Base-by-base conservation (phyloP, 805 yeast species). In the Candida glaebosa region DNA sequence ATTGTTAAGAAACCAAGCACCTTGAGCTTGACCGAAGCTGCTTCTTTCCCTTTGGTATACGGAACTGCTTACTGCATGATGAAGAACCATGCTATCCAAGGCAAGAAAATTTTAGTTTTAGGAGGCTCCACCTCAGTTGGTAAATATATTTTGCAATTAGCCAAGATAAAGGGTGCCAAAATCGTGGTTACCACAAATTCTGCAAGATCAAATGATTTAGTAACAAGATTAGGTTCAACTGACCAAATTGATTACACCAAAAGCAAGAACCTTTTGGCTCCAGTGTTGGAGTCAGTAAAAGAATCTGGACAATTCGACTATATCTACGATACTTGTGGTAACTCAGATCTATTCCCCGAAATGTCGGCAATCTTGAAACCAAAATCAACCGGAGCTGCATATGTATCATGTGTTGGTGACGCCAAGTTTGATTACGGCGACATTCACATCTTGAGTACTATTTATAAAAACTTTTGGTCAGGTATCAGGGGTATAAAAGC, bases 91-190 rank as follows among this genome's bases (percentile, higher is more conserved):
- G 67, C 60, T 26, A 61, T 76, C 16, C 66, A 63, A 31, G 66
- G 67, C 9, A 65, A 78, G 4, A 74, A 70, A 44, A 76, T 84
- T 3, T 66, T 85, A 37, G 71, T 87, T 17, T 64, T 84, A 37
- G 96, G 96, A 28, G 91, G 84, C 18, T 81, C 85, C 5, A 81
- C 95, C 1, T 63, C 82, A 7, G 89, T 84, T 12, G 89, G 90
- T 17, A 56, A 71, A 22, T 71, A 67, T 44, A 67, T 73, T 3
- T 65, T 79, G 26, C 87, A 81, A 56, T 57, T 84, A 31, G 78
- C 82, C 8, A 81, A 76, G 57, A 41, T 43, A 5, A 48, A 51
- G 35, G 60, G 69, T 2, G 77, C 79, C 5, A 61, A 63, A 17
- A 70, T 71, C 10, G 75, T 87, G 17, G 81, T 77, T 3, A 80